Evolutionary conservation across 306 rosid species (phyloP), one percentile per base, ranked within the genome.

Genomic region (Adenanthera pavonina): DNA sequence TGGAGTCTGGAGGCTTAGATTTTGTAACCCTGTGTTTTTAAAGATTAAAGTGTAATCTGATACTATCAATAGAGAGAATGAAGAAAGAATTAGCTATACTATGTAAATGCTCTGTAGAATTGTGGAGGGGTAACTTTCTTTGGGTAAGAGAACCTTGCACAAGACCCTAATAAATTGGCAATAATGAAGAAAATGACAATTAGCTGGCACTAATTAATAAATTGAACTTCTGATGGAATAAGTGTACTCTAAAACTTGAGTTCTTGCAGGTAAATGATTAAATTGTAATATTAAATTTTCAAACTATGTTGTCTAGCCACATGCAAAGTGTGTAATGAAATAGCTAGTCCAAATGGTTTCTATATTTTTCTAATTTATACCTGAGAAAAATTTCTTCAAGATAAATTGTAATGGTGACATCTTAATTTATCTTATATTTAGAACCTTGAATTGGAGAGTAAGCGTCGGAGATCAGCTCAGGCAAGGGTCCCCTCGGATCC

Each of bases 401-500:
- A 75, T 84, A 53, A 36, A 17, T 48, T 19, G 9, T 71, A 12
- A 38, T 33, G 30, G 51, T 81, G 68, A 68, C 40, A 52, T 78
- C 35, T 53, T 30, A 7, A 47, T 33, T 80, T 47, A n/a, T 72
- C 43, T 83, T 48, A 65, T 81, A 6, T 69, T 62, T 89, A 92
- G 98, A 90, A 90, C 72, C 81, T 84, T 47, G 98, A 92, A 44
- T 86, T 94, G 89, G 97, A 94, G 85, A 91, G 41, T 80, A 87
- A 77, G 85, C 93, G 97, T 40, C 88, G 93, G 52, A 91, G 88
- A 83, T 91, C 98, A 10, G 93, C 94, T 79, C 97, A 89, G 87
- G 97, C 94, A 13, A 92, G 94, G 78, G 82, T 92, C 84, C 97
- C 97, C 7, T 94, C 98, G 38, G 98, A 94, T 90, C 97, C 98